Percentiles rank a stretch among this genome's conserved stretches.
Evolutionary conservation across 2,329 filamentous ascomycete genomes (phyloP).

Genomic region (Coniochaeta sp.): DNA sequence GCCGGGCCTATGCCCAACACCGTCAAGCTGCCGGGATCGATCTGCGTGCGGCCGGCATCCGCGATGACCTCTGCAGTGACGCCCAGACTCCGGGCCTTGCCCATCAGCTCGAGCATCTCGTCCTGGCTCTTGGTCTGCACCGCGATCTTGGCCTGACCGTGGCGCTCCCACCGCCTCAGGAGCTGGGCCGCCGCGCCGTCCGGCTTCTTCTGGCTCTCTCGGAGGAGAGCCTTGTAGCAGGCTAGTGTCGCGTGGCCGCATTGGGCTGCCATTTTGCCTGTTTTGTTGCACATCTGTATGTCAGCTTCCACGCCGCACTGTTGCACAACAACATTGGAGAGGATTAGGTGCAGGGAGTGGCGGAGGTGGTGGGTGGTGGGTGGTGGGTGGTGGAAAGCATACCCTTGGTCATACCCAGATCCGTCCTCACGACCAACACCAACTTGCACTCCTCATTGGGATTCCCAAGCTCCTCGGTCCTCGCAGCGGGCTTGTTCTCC

Average conservation of each 20-base stretch:
- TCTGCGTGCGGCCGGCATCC: slow-evolving; percentile 96
- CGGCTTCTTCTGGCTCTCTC: slow-evolving; percentile 41
- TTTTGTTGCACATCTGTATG: background rate
- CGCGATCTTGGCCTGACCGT: slow-evolving; percentile 89
- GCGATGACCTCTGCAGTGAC: slow-evolving; percentile 84
- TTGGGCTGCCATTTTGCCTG: slow-evolving; percentile 95
- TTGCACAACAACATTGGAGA: too few relatives aligned
- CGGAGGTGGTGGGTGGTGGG: background rate
- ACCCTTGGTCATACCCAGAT: slow-evolving; percentile 98
- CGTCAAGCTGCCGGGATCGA: slow-evolving; percentile 85
- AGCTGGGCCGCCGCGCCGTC: slow-evolving; percentile 51
- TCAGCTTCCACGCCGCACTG: too few relatives aligned
- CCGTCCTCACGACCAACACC: slow-evolving; percentile 84
- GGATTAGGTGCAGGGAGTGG: too few relatives aligned
- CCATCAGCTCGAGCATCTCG: slow-evolving; percentile 66
- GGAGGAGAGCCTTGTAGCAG: slow-evolving; percentile 81
- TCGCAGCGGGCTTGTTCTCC: slow-evolving; percentile 4
- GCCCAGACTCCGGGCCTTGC: slow-evolving; percentile 73
- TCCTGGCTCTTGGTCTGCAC: slow-evolving; percentile 84
- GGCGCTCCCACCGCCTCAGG: slow-evolving; percentile 76
- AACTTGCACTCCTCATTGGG: slow-evolving; percentile 82
- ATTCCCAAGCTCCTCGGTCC: slow-evolving; percentile 31
- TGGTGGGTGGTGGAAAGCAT: slow-evolving; percentile 15
- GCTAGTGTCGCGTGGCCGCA: slow-evolving; percentile 93
- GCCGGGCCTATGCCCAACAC: slow-evolving; percentile 79